Conservation (phyloP, 2,329 filamentous ascomycete species). For the Dothistroma pini region DNA sequence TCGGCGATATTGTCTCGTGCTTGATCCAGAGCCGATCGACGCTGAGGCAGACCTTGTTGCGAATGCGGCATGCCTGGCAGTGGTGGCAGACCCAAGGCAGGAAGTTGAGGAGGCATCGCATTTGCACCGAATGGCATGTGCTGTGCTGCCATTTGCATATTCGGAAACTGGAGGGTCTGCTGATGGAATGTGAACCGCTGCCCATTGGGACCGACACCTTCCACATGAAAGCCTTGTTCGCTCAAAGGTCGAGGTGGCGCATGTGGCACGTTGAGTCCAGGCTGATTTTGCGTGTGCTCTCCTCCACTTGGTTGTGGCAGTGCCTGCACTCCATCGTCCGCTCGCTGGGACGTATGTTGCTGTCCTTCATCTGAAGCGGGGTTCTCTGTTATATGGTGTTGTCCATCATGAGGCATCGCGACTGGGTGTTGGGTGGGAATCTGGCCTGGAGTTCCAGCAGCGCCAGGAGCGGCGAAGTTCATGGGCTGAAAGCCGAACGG, state of each 20-base stretch:
- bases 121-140: conserved; percentile 7
- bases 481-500: conserved; percentile 15
- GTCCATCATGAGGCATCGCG: neutral
- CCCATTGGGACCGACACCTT: conserved; percentile 30
- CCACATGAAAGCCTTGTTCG: conserved; percentile 29
- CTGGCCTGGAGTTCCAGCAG: neutral
- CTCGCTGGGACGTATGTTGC: neutral
- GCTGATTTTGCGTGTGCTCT: neutral
- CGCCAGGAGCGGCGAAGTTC: conserved; percentile 5
- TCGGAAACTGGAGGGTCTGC: conserved; percentile 23
- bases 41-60: conserved; percentile 3
- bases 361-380: neutral
- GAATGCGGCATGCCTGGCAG: conserved; percentile 9
- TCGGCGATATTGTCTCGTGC: conserved; percentile 32
- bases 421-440: neutral
- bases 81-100: conserved; percentile 7
- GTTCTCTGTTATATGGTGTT: neutral
- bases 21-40: conserved; percentile 29
- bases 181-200: conserved; percentile 32
- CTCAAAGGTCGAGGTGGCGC: conserved; percentile 12
- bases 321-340: neutral
- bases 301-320: neutral
- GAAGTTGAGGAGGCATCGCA: neutral
- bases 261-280: neutral
- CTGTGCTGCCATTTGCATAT: conserved; percentile 3